Evolutionary conservation across 805 yeast genomes (phyloP).

Genomic region (Candida sithepensis): DNA sequence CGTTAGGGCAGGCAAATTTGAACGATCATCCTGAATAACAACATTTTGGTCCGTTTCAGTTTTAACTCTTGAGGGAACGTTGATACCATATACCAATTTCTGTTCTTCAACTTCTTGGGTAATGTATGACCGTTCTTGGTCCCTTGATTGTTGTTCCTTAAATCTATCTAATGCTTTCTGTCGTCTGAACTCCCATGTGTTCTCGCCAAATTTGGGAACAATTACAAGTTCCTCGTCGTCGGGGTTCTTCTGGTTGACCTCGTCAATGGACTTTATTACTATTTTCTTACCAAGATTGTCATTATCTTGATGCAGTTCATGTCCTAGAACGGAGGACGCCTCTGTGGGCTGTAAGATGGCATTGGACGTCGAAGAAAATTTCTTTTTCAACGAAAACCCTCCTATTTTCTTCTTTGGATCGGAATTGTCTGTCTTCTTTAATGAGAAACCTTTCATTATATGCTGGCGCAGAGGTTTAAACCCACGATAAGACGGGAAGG

Average conservation of each 20-base stretch:
- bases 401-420: constrained; percentile 20
- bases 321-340: constrained; percentile 7
- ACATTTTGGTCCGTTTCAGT: too few relatives aligned
- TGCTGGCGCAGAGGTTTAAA: too few relatives aligned
- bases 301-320: constrained; percentile 4
- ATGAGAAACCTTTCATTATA: constrained; percentile 36
- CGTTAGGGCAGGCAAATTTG: not conserved
- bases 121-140: not conserved
- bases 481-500: too few relatives aligned
- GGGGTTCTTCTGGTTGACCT: constrained; percentile 6
- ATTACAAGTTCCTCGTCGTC: constrained; percentile 21
- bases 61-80: constrained; percentile 7
- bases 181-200: constrained; percentile 23
- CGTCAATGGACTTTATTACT: constrained; percentile 31
- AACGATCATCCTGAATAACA: too few relatives aligned
- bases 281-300: constrained; percentile 19
- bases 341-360: not conserved
- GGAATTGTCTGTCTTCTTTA: constrained; percentile 28
- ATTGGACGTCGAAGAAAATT: not conserved
- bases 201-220: constrained; percentile 12
- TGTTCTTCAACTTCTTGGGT: not conserved
- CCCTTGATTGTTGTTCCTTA: constrained; percentile 1
- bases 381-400: constrained; percentile 33
- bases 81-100: constrained; percentile 25
- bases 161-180: constrained; percentile 8